phyloP scores from a whole-genome alignment of 805 yeast genomes.

The Candida argentea region DNA sequence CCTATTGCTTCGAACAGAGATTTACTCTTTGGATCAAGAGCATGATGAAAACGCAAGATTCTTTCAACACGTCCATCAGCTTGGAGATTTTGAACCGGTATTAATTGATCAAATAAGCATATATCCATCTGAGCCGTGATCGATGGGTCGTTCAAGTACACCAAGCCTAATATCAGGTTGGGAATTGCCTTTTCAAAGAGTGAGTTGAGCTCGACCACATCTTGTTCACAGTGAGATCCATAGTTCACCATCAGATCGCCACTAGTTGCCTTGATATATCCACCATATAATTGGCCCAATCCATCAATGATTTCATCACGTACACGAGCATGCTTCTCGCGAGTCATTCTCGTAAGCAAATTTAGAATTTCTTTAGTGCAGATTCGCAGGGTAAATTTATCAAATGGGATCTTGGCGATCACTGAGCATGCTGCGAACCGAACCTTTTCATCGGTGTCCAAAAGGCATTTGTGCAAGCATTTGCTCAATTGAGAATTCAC shows the following conservation, averaged over 20 bases:
- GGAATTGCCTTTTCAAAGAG: constrained; percentile 46
- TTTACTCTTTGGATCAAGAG: constrained; percentile 47
- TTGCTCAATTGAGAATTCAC: constrained; percentile 27
- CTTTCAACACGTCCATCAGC: constrained; percentile 41
- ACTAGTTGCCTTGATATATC: constrained; percentile 20
- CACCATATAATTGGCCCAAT: constrained; percentile 46
- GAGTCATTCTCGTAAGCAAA: constrained; percentile 50
- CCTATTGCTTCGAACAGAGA: constrained; percentile 61
- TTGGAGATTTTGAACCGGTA: constrained; percentile 42
- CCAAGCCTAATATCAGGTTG: constrained; percentile 47
- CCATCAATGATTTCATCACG: constrained; percentile 49
- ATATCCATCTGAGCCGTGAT: constrained; percentile 60
- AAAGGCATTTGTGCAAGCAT: constrained; percentile 57
- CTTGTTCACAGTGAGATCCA: constrained; percentile 16
- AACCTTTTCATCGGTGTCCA: constrained; percentile 69
- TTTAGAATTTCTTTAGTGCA: constrained; percentile 37
- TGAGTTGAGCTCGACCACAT: constrained; percentile 16
- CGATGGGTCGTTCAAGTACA: constrained; percentile 62
- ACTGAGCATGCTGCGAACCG: constrained; percentile 51
- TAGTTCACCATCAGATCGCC: constrained; percentile 16
- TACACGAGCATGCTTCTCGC: constrained; percentile 62
- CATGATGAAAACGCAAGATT: constrained; percentile 36
- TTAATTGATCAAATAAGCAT: constrained; percentile 45
- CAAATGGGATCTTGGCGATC: constrained; percentile 36
- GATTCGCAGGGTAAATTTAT: constrained; percentile 37